These are phyloP conservation scores for Penicillium sp. DNA, from an alignment of 2,329 filamentous ascomycete genomes.

Conservation along the genomic window DNA sequence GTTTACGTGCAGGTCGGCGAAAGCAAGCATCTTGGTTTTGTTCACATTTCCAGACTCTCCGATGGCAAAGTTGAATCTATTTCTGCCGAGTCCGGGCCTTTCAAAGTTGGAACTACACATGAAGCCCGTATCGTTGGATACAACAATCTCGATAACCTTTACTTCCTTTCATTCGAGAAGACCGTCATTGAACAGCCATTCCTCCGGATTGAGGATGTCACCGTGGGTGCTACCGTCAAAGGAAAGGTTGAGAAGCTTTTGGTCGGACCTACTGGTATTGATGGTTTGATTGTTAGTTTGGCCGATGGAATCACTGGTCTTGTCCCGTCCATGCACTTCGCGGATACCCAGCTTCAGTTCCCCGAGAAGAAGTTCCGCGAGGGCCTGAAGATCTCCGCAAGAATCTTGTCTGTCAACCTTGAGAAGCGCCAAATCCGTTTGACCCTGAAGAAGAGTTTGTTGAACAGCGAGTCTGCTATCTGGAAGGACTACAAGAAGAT, in stretches of 20 bases:
- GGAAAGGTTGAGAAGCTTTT: slow-evolving; percentile 81
- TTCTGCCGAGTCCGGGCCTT: slow-evolving; percentile 70
- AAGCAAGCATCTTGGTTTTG: slow-evolving; percentile 69
- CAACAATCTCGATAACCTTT: slow-evolving; percentile 80
- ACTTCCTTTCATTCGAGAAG: slow-evolving; percentile 77
- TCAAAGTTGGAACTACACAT: slow-evolving; percentile 72
- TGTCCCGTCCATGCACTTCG: slow-evolving; percentile 80
- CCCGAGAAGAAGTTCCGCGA: slow-evolving; percentile 95
- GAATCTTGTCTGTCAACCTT: slow-evolving; percentile 75
- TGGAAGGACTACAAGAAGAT: slow-evolving; percentile 75
- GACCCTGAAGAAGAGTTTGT: slow-evolving; percentile 88
- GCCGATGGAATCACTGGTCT: slow-evolving; percentile 85
- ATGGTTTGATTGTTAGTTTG: slow-evolving; percentile 75
- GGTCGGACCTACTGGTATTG: slow-evolving; percentile 70
- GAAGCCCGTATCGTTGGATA: slow-evolving; percentile 79
- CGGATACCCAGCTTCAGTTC: slow-evolving; percentile 81
- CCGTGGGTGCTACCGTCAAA: slow-evolving; percentile 72
- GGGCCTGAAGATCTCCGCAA: slow-evolving; percentile 75
- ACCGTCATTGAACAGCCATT: slow-evolving; percentile 81
- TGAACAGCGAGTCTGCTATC: slow-evolving; percentile 79
- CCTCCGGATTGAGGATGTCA: slow-evolving; percentile 85
- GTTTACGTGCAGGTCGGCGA: slow-evolving; percentile 71
- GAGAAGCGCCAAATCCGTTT: slow-evolving; percentile 74
- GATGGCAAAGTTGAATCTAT: slow-evolving; percentile 85
- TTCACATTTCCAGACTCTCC: slow-evolving; percentile 88